A percentile compares a stretch with the other conserved stretches of the same genome.
phyloP scores from a whole-genome alignment of 2,329 filamentous ascomycete genomes.

The Paramyrothecium roridum region DNA sequence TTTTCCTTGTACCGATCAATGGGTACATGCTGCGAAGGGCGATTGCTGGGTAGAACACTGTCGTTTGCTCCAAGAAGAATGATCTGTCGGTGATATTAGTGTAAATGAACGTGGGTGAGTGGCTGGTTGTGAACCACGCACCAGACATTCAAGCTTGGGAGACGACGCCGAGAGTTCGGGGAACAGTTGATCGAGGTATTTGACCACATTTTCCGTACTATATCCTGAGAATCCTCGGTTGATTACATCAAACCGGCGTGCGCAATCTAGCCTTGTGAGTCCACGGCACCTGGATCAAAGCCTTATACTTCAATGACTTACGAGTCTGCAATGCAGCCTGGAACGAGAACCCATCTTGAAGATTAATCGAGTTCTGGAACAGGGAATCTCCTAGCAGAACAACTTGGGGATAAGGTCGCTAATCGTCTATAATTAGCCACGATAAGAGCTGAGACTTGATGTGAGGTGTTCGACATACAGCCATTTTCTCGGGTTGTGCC shows the following conservation, averaged over 20 bases:
- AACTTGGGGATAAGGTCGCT: constrained; percentile 53
- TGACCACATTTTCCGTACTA: constrained; percentile 72
- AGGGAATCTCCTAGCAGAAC: constrained; percentile 91
- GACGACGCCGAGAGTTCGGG: constrained; percentile 57
- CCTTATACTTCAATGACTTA: constrained; percentile 33
- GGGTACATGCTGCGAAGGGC: constrained; percentile 71
- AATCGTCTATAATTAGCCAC: background rate
- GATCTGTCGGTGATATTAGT: constrained; percentile 44
- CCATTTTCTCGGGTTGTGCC: background rate
- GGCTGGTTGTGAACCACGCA: constrained; percentile 29
- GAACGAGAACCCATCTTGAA: constrained; percentile 69
- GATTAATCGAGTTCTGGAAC: constrained; percentile 63
- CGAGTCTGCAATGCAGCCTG: constrained; percentile 67
- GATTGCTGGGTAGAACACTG: constrained; percentile 62
- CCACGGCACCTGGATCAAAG: background rate
- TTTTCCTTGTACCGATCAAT: constrained; percentile 74
- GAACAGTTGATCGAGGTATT: constrained; percentile 67
- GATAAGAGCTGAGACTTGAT: constrained; percentile 4
- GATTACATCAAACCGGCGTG: constrained; percentile 77
- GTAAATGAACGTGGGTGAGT: background rate
- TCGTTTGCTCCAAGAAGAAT: constrained; percentile 92
- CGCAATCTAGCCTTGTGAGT: constrained; percentile 54
- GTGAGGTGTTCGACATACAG: background rate
- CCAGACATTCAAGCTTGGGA: constrained; percentile 64
- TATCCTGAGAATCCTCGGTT: constrained; percentile 88